Percentiles rank a stretch among this genome's conserved stretches.
Evolutionary conservation across 2,329 filamentous ascomycete species (phyloP).

Genomic region (Lachnellula hyalina): DNA sequence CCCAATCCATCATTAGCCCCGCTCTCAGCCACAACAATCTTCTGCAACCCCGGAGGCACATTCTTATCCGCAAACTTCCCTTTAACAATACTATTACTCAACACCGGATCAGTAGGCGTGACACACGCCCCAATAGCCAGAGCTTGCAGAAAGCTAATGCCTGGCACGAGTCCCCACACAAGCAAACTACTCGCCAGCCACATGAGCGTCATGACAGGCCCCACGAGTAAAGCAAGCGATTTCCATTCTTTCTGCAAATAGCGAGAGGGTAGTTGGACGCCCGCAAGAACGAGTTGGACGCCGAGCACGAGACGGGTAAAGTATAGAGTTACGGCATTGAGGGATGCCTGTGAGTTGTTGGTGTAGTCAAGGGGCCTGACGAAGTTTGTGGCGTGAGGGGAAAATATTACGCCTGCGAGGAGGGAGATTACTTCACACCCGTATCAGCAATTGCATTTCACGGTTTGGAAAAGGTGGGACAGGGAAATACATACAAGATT

Average conservation of each 20-base stretch:
- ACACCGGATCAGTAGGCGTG: constrained; percentile 84
- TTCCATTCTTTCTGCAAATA: constrained; percentile 78
- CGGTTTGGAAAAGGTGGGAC: not conserved
- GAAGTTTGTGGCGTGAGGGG: constrained; percentile 70
- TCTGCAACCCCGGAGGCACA: constrained; percentile 74
- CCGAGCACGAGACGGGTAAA: constrained; percentile 85
- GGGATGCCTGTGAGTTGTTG: constrained; percentile 43
- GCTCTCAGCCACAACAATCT: constrained; percentile 73
- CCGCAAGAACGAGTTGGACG: constrained; percentile 83
- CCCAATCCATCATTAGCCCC: constrained; percentile 79
- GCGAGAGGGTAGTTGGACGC: constrained; percentile 78
- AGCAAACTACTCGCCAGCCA: constrained; percentile 78
- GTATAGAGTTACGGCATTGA: constrained; percentile 72
- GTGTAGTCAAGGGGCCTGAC: constrained; percentile 75
- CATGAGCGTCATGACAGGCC: constrained; percentile 81
- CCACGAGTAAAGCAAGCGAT: constrained; percentile 66
- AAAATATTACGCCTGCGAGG: constrained; percentile 71
- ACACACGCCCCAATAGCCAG: constrained; percentile 78
- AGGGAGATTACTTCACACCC: constrained; percentile 69
- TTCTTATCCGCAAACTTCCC: constrained; percentile 91
- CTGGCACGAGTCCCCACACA: constrained; percentile 70
- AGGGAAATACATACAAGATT: constrained; percentile 61
- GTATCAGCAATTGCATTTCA: not conserved
- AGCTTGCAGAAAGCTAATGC: constrained; percentile 69
- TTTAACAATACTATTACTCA: constrained; percentile 88